Evolutionary conservation across 495 filamentous ascomycete species (phyloP).

Genomic region (Delitschia confertaspora): DNA sequence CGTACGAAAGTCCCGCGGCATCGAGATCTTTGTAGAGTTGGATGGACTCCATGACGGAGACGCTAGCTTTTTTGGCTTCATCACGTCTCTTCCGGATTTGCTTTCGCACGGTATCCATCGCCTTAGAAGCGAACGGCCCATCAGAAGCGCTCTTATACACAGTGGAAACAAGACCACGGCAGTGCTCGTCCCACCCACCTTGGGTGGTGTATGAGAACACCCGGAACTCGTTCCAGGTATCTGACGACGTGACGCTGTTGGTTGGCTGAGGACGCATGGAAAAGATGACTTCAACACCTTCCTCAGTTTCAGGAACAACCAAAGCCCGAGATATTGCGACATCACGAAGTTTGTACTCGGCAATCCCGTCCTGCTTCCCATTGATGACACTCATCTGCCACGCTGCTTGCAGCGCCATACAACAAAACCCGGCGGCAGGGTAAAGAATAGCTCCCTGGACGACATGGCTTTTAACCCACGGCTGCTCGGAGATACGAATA

Average conservation of each 20-base stretch:
- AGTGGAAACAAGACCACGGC: slow-evolving; percentile 2
- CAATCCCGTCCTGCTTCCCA: not conserved
- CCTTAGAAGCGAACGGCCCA: too few species aligned
- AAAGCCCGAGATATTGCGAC: slow-evolving; percentile 2
- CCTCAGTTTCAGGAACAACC: slow-evolving; percentile 5
- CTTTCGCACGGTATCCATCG: not conserved
- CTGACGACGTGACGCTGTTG: not conserved
- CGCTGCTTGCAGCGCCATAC: slow-evolving; percentile 18
- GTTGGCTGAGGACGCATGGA: slow-evolving; percentile 6
- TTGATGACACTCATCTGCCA: slow-evolving; percentile 5
- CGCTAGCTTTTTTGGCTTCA: not conserved
- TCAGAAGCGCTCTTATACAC: slow-evolving; percentile 6
- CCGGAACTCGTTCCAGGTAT: slow-evolving; percentile 5
- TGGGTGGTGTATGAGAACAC: slow-evolving; percentile 5
- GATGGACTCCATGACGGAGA: not conserved
- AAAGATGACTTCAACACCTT: slow-evolving; percentile 14
- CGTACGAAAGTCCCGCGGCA: slow-evolving; percentile 8
- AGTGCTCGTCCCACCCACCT: slow-evolving; percentile 19
- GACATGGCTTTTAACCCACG: slow-evolving; percentile 18
- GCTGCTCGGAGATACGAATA: slow-evolving; percentile 14
- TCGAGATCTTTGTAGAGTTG: slow-evolving; percentile 5
- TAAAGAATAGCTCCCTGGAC: slow-evolving; percentile 13
- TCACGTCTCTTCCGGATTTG: slow-evolving; percentile 3
- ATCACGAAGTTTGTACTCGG: not conserved
- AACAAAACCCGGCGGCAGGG: slow-evolving; percentile 15